Evolutionary conservation across 2,329 filamentous ascomycete species (phyloP).

Genomic region (Dactylellina parvicollis): DNA sequence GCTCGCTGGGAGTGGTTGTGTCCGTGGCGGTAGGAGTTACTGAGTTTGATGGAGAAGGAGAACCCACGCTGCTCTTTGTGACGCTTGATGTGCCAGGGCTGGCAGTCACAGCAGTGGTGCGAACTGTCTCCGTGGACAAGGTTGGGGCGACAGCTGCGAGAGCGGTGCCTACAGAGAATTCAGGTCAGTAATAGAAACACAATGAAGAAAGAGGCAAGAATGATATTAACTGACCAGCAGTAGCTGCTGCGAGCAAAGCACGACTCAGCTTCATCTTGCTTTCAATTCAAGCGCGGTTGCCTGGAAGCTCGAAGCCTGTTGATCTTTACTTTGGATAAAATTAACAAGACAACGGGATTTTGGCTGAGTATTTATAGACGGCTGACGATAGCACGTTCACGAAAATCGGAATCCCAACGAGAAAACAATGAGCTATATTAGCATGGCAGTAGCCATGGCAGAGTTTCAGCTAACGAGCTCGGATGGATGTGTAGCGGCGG

Average conservation of each 20-base stretch:
- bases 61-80: not conserved
- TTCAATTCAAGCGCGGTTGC: conserved; percentile 1
- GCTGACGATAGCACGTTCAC: not conserved
- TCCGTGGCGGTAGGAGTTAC: conserved; percentile 3
- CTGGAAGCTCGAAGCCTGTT: not conserved
- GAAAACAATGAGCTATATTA: not conserved
- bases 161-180: conserved; percentile 9
- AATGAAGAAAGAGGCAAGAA: not conserved
- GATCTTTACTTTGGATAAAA: conserved; percentile 8
- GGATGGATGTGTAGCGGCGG: not conserved
- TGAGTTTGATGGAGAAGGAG: not conserved
- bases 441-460: not conserved
- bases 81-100: not conserved
- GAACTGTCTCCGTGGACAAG: not conserved
- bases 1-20: conserved; percentile 28
- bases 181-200: conserved; percentile 3
- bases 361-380: conserved; percentile 37
- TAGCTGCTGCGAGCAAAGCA: conserved; percentile 31
- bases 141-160: conserved; percentile 14
- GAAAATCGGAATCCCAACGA: not conserved
- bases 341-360: not conserved
- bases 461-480: conserved; percentile 34
- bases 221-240: conserved; percentile 27
- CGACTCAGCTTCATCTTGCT: conserved; percentile 28
- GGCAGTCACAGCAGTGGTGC: not conserved